Evolutionary conservation across 1,139 yeast genomes (phyloP).

Genomic region (Suhomyces ambrosiae): DNA sequence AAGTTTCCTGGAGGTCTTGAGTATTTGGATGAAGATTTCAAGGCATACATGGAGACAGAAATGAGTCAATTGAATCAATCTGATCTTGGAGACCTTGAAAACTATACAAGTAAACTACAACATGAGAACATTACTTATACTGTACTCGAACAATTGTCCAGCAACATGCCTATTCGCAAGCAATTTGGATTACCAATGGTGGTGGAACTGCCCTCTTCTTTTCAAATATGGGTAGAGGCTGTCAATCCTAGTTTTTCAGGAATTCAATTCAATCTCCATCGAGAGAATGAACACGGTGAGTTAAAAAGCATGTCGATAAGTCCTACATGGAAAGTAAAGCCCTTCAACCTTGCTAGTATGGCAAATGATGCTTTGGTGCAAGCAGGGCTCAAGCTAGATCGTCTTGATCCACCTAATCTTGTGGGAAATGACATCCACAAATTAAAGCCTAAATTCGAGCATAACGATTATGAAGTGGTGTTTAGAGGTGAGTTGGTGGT

Average conservation of each 20-base stretch:
- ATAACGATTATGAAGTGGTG: conserved; percentile 25
- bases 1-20: conserved; percentile 28
- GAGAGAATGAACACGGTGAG: conserved; percentile 3
- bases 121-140: conserved; percentile 28
- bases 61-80: conserved; percentile 16
- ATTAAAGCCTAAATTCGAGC: conserved; percentile 20
- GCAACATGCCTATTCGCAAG: conserved; percentile 24
- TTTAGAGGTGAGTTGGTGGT: conserved; percentile 29
- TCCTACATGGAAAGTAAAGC: conserved; percentile 31
- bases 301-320: conserved; percentile 6
- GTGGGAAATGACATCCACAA: conserved; percentile 19
- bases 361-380: conserved; percentile 25
- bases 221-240: conserved; percentile 34
- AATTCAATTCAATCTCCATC: conserved; percentile 23
- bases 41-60: conserved; percentile 19
- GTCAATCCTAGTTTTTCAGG: conserved; percentile 36
- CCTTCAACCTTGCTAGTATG: conserved; percentile 25
- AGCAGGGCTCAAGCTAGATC: conserved; percentile 30
- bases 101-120: conserved; percentile 21
- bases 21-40: conserved; percentile 30
- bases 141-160: conserved; percentile 32
- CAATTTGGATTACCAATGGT: conserved; percentile 35
- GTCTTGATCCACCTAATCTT: conserved; percentile 19
- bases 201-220: conserved; percentile 17
- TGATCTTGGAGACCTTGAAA: conserved; percentile 11